Evolutionary conservation across 768 basidiomycete genomes (phyloP).

Genomic region (Butyriboletus loyo): DNA sequence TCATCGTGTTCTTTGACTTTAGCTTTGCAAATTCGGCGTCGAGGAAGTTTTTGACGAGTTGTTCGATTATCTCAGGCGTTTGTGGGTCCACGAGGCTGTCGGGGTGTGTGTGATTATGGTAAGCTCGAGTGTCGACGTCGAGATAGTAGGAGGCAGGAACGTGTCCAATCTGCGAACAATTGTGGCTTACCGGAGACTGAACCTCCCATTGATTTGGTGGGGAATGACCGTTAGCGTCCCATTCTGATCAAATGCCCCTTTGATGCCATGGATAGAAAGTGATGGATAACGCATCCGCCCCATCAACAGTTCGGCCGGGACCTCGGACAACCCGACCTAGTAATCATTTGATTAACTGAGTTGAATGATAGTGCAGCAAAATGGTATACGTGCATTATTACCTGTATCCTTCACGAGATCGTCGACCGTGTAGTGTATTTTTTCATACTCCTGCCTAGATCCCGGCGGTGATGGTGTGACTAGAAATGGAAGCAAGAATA

Average conservation of each 20-base stretch:
- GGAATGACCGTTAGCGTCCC: background rate
- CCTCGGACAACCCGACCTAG: slow-evolving; percentile 4
- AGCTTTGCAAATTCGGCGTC: background rate
- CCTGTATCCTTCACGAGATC: slow-evolving; percentile 5
- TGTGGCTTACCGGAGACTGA: background rate
- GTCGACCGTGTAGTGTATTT: background rate
- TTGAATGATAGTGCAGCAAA: background rate
- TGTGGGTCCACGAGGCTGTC: background rate
- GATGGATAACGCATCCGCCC: slow-evolving; percentile 5
- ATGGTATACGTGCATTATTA: background rate
- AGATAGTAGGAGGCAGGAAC: background rate
- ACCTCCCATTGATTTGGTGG: background rate
- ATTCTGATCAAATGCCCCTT: background rate
- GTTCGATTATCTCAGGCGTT: background rate
- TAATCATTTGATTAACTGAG: background rate
- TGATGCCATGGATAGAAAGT: slow-evolving; percentile 3
- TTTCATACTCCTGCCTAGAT: background rate
- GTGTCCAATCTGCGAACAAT: background rate
- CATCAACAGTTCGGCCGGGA: background rate
- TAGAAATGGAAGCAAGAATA: background rate
- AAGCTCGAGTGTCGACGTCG: background rate
- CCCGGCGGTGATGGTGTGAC: background rate
- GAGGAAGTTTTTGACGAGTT: background rate
- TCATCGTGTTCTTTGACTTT: background rate
- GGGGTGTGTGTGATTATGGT: background rate